Evolutionary conservation across 1,284 basidiomycete genomes (phyloP).

Genomic region (Cerrena zonata): DNA sequence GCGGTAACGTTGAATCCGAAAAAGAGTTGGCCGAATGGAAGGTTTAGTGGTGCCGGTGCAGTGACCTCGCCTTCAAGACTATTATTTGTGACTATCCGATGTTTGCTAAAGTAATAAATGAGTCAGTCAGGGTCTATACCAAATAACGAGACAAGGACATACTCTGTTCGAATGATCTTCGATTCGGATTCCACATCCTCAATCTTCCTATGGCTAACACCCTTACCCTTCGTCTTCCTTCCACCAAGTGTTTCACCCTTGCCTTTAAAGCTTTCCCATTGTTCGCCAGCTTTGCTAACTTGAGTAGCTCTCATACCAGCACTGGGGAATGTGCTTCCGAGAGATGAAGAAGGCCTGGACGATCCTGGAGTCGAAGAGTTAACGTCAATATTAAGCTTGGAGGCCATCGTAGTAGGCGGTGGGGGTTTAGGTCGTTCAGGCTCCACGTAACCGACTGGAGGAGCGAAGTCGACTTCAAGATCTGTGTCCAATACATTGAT

Average conservation of each 20-base stretch:
- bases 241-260: conserved; percentile 85
- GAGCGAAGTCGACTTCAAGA: conserved; percentile 83
- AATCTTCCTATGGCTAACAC: conserved; percentile 74
- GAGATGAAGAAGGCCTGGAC: conserved; percentile 72
- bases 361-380: conserved; percentile 76
- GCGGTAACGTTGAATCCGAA: conserved; percentile 82
- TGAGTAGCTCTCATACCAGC: conserved; percentile 38
- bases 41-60: conserved; percentile 83
- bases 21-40: conserved; percentile 91
- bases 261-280: conserved; percentile 91
- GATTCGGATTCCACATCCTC: conserved; percentile 77
- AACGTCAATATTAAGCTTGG: conserved; percentile 92
- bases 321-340: conserved; percentile 61
- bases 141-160: conserved; percentile 28
- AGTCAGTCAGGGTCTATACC: conserved; percentile 3
- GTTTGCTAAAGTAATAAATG: conserved; percentile 52
- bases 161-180: conserved; percentile 88
- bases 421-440: conserved; percentile 80
- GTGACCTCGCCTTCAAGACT: conserved; percentile 71
- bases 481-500: conserved; percentile 94
- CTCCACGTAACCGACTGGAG: conserved; percentile 80
- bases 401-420: conserved; percentile 89
- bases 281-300: conserved; percentile 69
- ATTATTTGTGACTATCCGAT: conserved; percentile 80
- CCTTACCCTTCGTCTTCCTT: conserved; percentile 87